Evolutionary conservation across 1,284 basidiomycete genomes (phyloP).

Genomic region (Pseudozyma tsukubaensis): DNA sequence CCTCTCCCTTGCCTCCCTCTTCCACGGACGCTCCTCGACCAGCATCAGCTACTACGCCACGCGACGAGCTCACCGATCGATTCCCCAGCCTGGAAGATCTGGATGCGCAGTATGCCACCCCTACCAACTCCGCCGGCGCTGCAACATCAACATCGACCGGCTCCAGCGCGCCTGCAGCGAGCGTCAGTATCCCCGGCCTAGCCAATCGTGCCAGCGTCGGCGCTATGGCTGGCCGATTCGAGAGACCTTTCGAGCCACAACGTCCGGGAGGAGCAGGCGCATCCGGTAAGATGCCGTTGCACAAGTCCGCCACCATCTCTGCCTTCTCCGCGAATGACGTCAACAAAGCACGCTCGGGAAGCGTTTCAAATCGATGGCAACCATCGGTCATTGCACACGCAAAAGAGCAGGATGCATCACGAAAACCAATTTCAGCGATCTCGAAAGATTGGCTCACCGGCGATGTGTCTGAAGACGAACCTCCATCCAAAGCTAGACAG

Average conservation of each 20-base stretch:
- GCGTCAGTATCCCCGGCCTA: slow-evolving; percentile 34
- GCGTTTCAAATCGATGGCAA: slow-evolving; percentile 34
- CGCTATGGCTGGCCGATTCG: slow-evolving; percentile 52
- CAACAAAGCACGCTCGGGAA: slow-evolving; percentile 12
- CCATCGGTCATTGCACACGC: slow-evolving; percentile 28
- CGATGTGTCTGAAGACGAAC: slow-evolving; percentile 33
- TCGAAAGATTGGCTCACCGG: slow-evolving; percentile 49
- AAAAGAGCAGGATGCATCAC: slow-evolving; percentile 6
- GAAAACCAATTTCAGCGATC: slow-evolving; percentile 3
- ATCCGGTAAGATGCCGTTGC: slow-evolving; percentile 7
- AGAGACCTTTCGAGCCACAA: slow-evolving; percentile 35
- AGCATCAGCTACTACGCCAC: slow-evolving; percentile 10
- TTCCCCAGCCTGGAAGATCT: slow-evolving; percentile 59
- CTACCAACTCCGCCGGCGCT: slow-evolving; percentile 10
- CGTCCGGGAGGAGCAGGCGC: slow-evolving; percentile 4
- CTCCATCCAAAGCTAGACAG: too few relatives aligned
- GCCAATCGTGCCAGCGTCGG: slow-evolving; percentile 48
- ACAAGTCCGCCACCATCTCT: slow-evolving; percentile 31
- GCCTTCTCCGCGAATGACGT: slow-evolving; percentile 10
- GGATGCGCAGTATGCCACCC: slow-evolving; percentile 41
- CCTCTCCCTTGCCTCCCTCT: slow-evolving; percentile 27
- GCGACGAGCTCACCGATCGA: slow-evolving; percentile 44
- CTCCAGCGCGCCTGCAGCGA: background rate
- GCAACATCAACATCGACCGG: slow-evolving; percentile 13
- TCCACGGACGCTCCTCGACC: slow-evolving; percentile 8